Percentiles rank a stretch among this genome's conserved stretches.
Evolutionary conservation across 805 yeast genomes (phyloP).

Genomic region (Zygoascus ofunaensis): DNA sequence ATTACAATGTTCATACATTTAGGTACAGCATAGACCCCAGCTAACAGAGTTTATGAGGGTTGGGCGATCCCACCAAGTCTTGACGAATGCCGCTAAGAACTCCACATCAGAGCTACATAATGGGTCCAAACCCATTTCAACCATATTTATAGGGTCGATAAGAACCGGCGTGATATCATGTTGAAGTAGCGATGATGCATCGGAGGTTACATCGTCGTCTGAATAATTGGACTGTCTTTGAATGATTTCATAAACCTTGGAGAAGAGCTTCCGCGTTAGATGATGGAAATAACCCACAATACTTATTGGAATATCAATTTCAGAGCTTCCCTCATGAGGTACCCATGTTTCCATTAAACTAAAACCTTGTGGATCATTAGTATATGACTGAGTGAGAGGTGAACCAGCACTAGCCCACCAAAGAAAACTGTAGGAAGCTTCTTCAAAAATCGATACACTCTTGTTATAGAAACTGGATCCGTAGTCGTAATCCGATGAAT

Average conservation of each 20-base stretch:
- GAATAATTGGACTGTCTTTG: conserved; percentile 22
- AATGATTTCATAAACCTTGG: conserved; percentile 32
- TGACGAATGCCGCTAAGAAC: conserved; percentile 36
- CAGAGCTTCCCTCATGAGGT: not conserved
- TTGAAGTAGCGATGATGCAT: conserved; percentile 3
- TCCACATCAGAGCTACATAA: conserved; percentile 37
- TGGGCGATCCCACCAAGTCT: conserved; percentile 41
- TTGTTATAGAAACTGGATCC: not conserved
- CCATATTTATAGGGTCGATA: conserved; percentile 39
- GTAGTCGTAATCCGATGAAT: not conserved
- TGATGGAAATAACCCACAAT: conserved; percentile 46
- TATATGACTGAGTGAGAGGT: conserved; percentile 34
- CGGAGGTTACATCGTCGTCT: conserved; percentile 5
- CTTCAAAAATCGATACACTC: conserved; percentile 3
- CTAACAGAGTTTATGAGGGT: conserved; percentile 29
- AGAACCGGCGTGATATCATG: conserved; percentile 6
- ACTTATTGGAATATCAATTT: conserved; percentile 14
- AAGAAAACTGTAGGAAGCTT: conserved; percentile 40
- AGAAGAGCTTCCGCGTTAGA: conserved; percentile 37
- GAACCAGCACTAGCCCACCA: conserved; percentile 91
- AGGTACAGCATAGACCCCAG: not conserved
- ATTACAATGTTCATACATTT: too few relatives aligned
- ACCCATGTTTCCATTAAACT: conserved; percentile 7
- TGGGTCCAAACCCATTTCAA: conserved; percentile 54
- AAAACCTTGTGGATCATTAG: conserved; percentile 33